phyloP scores from a whole-genome alignment of 805 yeast species.

The Lipomyces mesembrius region DNA sequence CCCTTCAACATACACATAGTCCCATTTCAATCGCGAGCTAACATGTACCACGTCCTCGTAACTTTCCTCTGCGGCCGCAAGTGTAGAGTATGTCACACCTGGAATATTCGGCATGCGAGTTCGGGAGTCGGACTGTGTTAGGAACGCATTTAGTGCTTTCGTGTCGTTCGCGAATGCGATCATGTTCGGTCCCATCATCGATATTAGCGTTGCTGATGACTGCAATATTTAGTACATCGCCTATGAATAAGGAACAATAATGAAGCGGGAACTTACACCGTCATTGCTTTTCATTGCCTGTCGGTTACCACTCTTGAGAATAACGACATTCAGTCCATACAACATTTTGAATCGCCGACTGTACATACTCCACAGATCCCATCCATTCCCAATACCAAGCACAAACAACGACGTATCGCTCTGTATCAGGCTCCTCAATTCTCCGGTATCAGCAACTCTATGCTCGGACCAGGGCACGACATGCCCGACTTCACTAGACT shows the following conservation, averaged over 20 bases:
- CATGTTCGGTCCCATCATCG: constrained; percentile 25
- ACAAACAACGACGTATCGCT: background rate
- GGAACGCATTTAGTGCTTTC: constrained; percentile 1
- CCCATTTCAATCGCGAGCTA: constrained; percentile 11
- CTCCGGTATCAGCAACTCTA: constrained; percentile 4
- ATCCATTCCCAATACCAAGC: constrained; percentile 15
- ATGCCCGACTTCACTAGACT: constrained; percentile 8
- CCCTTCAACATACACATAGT: constrained; percentile 22
- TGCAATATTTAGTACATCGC: background rate
- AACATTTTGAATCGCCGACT: constrained; percentile 13
- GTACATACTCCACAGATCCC: constrained; percentile 17
- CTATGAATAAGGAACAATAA: background rate
- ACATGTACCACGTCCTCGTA: background rate
- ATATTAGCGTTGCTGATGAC: constrained; percentile 11
- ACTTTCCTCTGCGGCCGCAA: background rate
- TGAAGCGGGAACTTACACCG: background rate
- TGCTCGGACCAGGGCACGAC: constrained; percentile 29
- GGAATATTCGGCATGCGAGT: background rate
- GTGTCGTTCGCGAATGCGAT: constrained; percentile 14
- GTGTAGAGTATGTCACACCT: background rate
- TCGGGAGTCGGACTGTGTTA: background rate
- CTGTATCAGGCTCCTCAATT: background rate
- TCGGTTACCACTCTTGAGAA: constrained; percentile 1
- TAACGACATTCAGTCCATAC: constrained; percentile 21
- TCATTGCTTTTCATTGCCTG: constrained; percentile 1